Evolutionary conservation across 1,139 yeast species (phyloP), one percentile per base, ranked within the genome.

Genomic region (Taphrina wiesneri): DNA sequence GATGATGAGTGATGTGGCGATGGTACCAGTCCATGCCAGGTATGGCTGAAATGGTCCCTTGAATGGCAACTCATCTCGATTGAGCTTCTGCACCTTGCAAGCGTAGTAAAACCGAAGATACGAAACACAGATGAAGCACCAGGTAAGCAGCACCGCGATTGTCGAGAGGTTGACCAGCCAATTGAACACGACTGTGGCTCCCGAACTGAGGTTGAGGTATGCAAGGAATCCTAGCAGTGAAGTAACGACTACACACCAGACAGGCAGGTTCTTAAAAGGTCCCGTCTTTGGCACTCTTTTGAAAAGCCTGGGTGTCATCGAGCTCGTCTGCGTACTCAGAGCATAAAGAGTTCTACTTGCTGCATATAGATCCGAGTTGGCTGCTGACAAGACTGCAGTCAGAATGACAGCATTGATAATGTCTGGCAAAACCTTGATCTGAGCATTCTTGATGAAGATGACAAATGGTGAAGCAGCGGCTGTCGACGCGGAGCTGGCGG

Each of bases 101-200:
- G 69, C 71, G 45, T 68, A 63, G 47, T 61, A 67, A 68, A 69
- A 70, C 30, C 71, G 70, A n/a, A 70, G 54, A 52, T 69, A 70
- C 5, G 81, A 74, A 70, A 79, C 74, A 74, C 85, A 82, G 67
- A 84, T 80, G 67, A 81, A 77, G 13, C 81, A 77, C 79, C 85
- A 84, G 17, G 84, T 79, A 68, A 83, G 75, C 70, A 84, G 80
- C 56, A 83, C 77, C 11, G 86, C 84, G 28, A 85, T 83, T 21
- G 86, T 84, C 53, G 88, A 85, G 57, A 92, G 86, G 77, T 89
- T 90, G 71, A 90, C 82, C 70, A 92, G 83, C 92, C 96, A 92
- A 71, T 82, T 78, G 79, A 91, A 92, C 11, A 91, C 97, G 21
- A 82, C 79, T 34, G 80, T 78, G 63, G 96, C 95, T 52, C 83